Evolutionary conservation across 768 basidiomycete species (phyloP), one percentile per base, ranked within the genome.

Genomic region (Holtermannia corniformis): DNA sequence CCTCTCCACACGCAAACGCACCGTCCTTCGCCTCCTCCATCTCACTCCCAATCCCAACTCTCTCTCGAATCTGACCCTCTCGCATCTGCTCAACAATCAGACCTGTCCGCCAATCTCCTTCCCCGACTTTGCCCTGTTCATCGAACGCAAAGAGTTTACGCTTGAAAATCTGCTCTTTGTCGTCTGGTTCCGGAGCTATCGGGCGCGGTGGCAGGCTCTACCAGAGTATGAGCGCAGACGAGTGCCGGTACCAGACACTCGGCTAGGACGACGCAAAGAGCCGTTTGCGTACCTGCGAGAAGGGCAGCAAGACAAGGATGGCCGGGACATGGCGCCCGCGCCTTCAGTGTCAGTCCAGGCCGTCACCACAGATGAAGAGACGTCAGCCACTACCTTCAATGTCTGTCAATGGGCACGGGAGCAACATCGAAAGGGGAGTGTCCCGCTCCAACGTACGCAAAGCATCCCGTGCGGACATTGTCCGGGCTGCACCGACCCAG

Each of bases 81-180:
- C 57, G 3, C 59, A 64, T 51, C 58, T 67, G 12, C 52, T 67
- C 20, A 63, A 67, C 28, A 61, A 61, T 25, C 61, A 67, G 16
- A 67, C 65, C 21, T 67, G 65, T 32, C 56, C 65, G 5, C 65
- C 65, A 0, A 67, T 67, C 45, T 55, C 59, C 1, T 69, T 69
- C 43, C 32, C 53, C 16, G 67, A 69, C 26, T 69, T 69, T 37
- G 60, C 62, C 22, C 41, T 59, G 3, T 69, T 66, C 41, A 49
- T 69, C 44, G 47, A 60, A 19, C 55, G 62, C 46, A 64, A 63
- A 51, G 67, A 69, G 46, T 63, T 58, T 44, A 60, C 64, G 0
- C 50, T 59, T 13, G 67, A 69, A 45, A 69, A 69, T 46, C 51
- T 69, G 4, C 46, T 66, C 12, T 69, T 69, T 45, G 57, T 63